phyloP scores from a whole-genome alignment of 371 early-diverging fungal species.

The Mucor indicus region DNA sequence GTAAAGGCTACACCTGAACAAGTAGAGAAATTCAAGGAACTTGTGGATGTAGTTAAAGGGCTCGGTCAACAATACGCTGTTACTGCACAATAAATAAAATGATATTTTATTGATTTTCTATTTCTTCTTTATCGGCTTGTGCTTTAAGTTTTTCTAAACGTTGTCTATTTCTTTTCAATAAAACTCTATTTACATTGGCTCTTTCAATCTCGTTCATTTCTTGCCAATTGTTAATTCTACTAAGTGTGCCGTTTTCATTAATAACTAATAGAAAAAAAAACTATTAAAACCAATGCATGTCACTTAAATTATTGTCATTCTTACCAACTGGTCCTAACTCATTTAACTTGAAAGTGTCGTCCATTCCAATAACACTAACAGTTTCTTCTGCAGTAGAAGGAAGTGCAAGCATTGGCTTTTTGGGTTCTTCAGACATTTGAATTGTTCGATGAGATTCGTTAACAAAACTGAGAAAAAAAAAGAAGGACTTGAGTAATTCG shows the following conservation, averaged over 20 bases:
- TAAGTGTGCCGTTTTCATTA: conserved; percentile 67
- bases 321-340: conserved; percentile 58
- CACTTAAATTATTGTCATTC: not conserved
- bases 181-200: conserved; percentile 58
- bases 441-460: too few relatives aligned
- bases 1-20: conserved; percentile 32
- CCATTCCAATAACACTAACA: conserved; percentile 33
- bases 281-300: not conserved
- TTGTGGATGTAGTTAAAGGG: conserved; percentile 26
- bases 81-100: conserved; percentile 6
- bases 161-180: conserved; percentile 62
- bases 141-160: conserved; percentile 47
- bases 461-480: too few relatives aligned
- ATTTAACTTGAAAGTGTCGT: conserved; percentile 51
- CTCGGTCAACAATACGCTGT: conserved; percentile 25
- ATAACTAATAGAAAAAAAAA: conserved; percentile 32
- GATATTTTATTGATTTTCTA: conserved; percentile 2
- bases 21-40: conserved; percentile 31
- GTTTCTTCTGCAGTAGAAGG: conserved; percentile 52
- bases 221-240: conserved; percentile 75
- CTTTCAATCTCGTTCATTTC: conserved; percentile 68
- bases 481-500: too few relatives aligned
- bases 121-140: conserved; percentile 13
- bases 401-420: conserved; percentile 45
- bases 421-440: conserved; percentile 13